Evolutionary conservation across 108 stramenopile genomes (phyloP).

Genomic region (Nitzschia sp.): DNA sequence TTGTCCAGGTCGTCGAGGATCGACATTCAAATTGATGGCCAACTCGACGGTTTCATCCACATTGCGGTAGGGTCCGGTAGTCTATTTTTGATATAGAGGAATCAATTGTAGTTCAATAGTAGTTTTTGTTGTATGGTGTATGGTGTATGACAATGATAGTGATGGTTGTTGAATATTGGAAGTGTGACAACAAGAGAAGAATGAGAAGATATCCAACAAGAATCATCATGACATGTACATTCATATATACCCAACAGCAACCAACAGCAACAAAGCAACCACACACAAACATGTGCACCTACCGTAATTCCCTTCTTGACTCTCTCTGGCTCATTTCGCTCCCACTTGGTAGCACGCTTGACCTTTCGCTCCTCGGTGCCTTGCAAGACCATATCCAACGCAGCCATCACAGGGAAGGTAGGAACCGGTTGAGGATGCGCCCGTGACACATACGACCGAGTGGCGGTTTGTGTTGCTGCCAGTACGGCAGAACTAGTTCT

Average conservation of each 20-base stretch:
- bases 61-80: conserved; percentile 46
- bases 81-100: no score
- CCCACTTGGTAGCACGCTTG: conserved; percentile 51
- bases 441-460: conserved; percentile 46
- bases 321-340: conserved; percentile 42
- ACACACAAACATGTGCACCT: background rate
- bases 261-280: no score
- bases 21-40: conserved; percentile 86
- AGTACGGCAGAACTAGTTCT: background rate
- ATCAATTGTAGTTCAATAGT: no score
- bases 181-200: no score
- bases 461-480: background rate
- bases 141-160: no score
- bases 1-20: conserved; percentile 94
- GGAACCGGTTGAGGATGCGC: conserved; percentile 62
- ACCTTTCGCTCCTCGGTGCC: conserved; percentile 48
- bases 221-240: no score
- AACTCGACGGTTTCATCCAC: conserved; percentile 87
- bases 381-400: conserved; percentile 53
- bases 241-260: no score
- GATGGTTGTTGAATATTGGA: no score
- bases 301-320: conserved; percentile 22
- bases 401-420: conserved; percentile 43
- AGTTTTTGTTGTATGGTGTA: no score
- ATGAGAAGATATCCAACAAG: no score